A percentile compares a stretch with the other conserved stretches of the same genome.
phyloP scores from a whole-genome alignment of 2,329 filamentous ascomycete genomes.

The Ascochyta clinopodiicola region DNA sequence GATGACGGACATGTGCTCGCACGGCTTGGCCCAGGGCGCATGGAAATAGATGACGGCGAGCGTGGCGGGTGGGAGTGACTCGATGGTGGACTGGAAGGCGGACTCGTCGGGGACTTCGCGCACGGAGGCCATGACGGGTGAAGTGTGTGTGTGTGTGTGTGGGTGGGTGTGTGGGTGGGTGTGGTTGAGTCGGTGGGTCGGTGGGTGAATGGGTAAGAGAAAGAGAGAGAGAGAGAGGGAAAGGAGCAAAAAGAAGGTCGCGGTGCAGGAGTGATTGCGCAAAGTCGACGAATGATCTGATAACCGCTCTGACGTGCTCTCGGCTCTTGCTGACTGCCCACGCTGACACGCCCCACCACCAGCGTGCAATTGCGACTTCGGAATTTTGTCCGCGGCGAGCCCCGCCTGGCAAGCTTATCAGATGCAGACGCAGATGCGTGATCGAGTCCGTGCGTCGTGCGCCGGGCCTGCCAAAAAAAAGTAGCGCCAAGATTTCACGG shows the following conservation, averaged over 20 bases:
- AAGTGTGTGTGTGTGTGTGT: not conserved
- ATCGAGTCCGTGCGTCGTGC: not conserved
- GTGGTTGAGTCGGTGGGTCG: no score
- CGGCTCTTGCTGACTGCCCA: constrained; percentile 4
- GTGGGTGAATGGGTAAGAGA: no score
- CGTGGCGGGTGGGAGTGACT: constrained; percentile 71
- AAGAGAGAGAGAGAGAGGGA: no score
- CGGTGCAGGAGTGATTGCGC: not conserved
- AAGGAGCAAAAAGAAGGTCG: no score
- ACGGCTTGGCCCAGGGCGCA: constrained; percentile 94
- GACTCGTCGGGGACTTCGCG: constrained; percentile 76
- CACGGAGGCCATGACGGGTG: constrained; percentile 60
- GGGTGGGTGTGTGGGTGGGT: no score
- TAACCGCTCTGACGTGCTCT: constrained; percentile 37
- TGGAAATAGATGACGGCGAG: constrained; percentile 92
- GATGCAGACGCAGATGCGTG: not conserved
- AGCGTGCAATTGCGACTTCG: not conserved
- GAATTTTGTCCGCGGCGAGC: not conserved
- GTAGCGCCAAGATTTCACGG: constrained; percentile 7
- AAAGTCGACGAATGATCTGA: constrained; percentile 22
- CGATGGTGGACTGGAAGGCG: constrained; percentile 74
- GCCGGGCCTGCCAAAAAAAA: constrained; percentile 6
- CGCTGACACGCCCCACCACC: not conserved
- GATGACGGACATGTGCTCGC: constrained; percentile 90
- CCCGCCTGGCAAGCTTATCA: constrained; percentile 7